Evolutionary conservation across 148 eudicot species (phyloP), one percentile per base, ranked within the genome.

Genomic region (Chenopodium quinoa): DNA sequence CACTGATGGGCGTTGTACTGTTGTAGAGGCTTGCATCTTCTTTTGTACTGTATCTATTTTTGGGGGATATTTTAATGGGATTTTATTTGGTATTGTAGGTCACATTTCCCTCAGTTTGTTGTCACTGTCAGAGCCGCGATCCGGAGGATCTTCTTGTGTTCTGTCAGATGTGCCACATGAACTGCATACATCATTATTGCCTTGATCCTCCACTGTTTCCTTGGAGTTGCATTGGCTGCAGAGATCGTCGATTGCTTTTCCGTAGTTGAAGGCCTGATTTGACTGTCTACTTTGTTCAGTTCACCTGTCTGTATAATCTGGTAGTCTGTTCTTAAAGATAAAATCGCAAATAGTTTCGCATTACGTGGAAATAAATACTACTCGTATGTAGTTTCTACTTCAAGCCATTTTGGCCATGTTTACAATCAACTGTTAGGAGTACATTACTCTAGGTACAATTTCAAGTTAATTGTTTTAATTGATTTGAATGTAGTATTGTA

Each of bases 201-300:
- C 90, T 93, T 44, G 98, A 95, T 62, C 98, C 98, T 29, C 93
- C 93, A 23, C 65, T 90, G 81, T 78, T 82, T 83, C 98, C 98
- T 23, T 95, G 97, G 98, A 87, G 85, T 71, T 95, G 98, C 75
- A 85, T 13, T 75, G 82, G 86, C 80, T 95, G 98, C 88, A 91
- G 82, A 87, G 93, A 91, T 84, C 89, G 84, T 37, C 91, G 83
- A 69, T 80, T 84, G 83, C 82, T 87, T 82, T 89, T 83, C 75
- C 87, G 23, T 78, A 80, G 75, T 74, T 82, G 47, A 50, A 14
- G 11, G 52, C 3, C 75, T 82, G 34, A 50, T 29, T 25, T 14
- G 25, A 22, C 47, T 16, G 25, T 20, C 50, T 71, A 40, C 29
- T 46, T 72, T 8, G 74, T 17, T 37, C 7, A 14, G 19, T 29